Evolutionary conservation across 2,329 filamentous ascomycete species (phyloP).

Genomic region (Canariomyces notabilis): DNA sequence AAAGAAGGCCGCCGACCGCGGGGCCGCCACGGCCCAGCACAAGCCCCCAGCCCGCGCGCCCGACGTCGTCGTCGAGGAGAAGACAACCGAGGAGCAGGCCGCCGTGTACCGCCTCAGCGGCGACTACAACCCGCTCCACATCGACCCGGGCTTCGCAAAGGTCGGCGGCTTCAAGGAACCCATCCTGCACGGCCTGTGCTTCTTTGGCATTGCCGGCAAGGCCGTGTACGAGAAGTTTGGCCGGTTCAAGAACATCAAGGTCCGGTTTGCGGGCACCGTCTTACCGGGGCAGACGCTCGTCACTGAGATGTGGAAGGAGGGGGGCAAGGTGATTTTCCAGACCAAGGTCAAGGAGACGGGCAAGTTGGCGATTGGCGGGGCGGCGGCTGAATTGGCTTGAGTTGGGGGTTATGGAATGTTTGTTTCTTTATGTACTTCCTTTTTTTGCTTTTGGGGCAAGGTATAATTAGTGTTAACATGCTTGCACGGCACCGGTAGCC

Average conservation of each 20-base stretch:
- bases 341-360: slow-evolving; percentile 87
- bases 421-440: no score
- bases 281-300: slow-evolving; percentile 82
- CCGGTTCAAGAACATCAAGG: slow-evolving; percentile 84
- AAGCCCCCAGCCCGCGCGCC: slow-evolving; percentile 70
- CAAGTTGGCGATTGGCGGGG: slow-evolving; percentile 78
- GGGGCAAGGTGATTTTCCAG: slow-evolving; percentile 75
- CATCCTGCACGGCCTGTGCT: slow-evolving; percentile 95
- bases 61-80: slow-evolving; percentile 78
- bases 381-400: slow-evolving; percentile 64
- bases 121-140: slow-evolving; percentile 93
- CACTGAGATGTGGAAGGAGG: slow-evolving; percentile 94
- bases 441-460: no score
- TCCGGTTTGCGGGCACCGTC: slow-evolving; percentile 81
- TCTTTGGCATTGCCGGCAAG: slow-evolving; percentile 86
- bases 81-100: slow-evolving; percentile 85
- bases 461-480: no score
- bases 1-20: slow-evolving; percentile 70
- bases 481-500: no score
- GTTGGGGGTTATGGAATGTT: no score
- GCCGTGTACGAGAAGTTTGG: slow-evolving; percentile 79
- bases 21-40: slow-evolving; percentile 74
- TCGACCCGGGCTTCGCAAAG: slow-evolving; percentile 91
- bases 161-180: slow-evolving; percentile 91
- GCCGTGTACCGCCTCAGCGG: slow-evolving; percentile 89